Base-by-base conservation (phyloP, 116 monocot genomes). In the Trichopus zeylanicus region DNA sequence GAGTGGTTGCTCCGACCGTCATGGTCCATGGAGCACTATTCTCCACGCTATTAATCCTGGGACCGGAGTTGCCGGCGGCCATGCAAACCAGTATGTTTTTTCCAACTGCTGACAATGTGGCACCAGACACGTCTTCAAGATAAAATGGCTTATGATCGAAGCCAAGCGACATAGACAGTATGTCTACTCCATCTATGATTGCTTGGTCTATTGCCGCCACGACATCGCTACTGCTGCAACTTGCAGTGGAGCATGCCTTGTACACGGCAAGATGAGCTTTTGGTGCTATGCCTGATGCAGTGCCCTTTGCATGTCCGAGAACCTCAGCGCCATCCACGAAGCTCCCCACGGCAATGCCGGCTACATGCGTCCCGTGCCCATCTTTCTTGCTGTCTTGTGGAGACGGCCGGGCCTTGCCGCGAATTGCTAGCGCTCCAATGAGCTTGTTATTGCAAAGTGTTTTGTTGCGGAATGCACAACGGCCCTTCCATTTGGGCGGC, bases 401-500 rank as follows among this genome's bases (percentile, higher is more conserved):
- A 3, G 25, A 29, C 21, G 25, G 16, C 0, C 54, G 15, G 25
- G 27, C 26, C 9, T 12, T 8, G 29, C 54, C 54, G 9, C 27
- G 54, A 26, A 16, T 15, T 28, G 27, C 27, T 0, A 54, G 15
- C 20, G 55, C 55, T 15, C 70, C 70, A 7, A 70, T 53, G 7
- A 70, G 46, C 55, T 70, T 70, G 62, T 61, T 56, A 54, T 61
- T 70, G 61, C 70, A 70, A 19, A 27, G 27, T 29, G 54, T 29
- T 28, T 27, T 38, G 46, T 38, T 11, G 54, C 0, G 42, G 42
- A 42, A 42, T 3, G 18, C 12, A n/a, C 42, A 42, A 42, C 12
- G 8, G 18, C 42, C 42, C 4, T 42, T 42, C 42, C 42, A 42
- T 42, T 0, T n/a, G 42, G 12, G 12, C 18, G 42, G 42, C 13